These are phyloP conservation scores for Globisporangium uncinulatum DNA, from an alignment of 352 stramenopile genomes.

Conservation along the genomic window DNA sequence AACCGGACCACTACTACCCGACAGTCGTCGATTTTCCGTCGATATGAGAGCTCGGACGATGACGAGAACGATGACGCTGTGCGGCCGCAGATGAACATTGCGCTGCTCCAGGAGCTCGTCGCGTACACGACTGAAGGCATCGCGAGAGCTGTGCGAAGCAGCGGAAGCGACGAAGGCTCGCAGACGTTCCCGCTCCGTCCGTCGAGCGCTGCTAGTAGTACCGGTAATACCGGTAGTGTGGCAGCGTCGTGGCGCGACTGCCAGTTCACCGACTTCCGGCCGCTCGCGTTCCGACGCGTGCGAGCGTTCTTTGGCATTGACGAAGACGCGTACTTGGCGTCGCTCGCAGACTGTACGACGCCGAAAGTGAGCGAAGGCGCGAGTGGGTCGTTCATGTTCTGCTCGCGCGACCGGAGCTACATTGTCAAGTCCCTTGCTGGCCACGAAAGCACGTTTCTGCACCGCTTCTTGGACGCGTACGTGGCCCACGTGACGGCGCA, in stretches of 20 bases:
- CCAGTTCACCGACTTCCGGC: not conserved
- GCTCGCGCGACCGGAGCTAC: slow-evolving; percentile 80
- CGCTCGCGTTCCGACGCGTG: slow-evolving; percentile 85
- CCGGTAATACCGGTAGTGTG: too few species aligned
- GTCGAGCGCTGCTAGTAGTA: too few species aligned
- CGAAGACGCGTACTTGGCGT: slow-evolving; percentile 74
- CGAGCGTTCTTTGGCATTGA: slow-evolving; percentile 76
- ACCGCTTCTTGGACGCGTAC: slow-evolving; percentile 84
- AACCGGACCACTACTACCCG: not conserved
- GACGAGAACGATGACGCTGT: slow-evolving; percentile 12
- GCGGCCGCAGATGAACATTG: slow-evolving; percentile 86
- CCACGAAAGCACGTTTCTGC: slow-evolving; percentile 82
- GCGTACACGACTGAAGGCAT: slow-evolving; percentile 90
- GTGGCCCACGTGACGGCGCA: slow-evolving; percentile 82
- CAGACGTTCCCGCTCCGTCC: too few species aligned
- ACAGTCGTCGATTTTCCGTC: too few species aligned
- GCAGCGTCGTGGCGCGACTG: too few species aligned
- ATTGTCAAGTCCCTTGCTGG: slow-evolving; percentile 91
- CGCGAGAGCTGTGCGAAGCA: slow-evolving; percentile 75
- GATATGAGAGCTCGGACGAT: too few species aligned
- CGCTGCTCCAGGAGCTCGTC: slow-evolving; percentile 82
- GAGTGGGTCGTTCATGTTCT: slow-evolving; percentile 91
- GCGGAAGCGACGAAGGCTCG: slow-evolving; percentile 37
- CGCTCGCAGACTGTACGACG: slow-evolving; percentile 64
- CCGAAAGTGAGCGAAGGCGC: slow-evolving; percentile 87